These are phyloP conservation scores for Spathaspora jeffriesii DNA, from an alignment of 1,139 yeast genomes.

Conservation along the genomic window DNA sequence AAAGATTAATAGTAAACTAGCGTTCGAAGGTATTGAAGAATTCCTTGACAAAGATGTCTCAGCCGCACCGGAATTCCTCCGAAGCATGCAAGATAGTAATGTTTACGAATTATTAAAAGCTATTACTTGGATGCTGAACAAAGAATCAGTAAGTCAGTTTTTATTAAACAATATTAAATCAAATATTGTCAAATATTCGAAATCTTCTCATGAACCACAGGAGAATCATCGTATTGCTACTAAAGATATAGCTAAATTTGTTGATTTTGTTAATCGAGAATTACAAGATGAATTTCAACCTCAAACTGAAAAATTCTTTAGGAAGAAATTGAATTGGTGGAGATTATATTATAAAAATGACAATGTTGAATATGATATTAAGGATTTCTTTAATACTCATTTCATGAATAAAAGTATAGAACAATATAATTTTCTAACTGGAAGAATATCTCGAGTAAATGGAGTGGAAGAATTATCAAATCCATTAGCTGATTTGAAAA, in stretches of 20 bases:
- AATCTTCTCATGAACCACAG: conserved; percentile 2
- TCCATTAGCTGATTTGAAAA: conserved; percentile 35
- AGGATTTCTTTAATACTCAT: conserved; percentile 34
- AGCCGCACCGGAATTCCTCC: conserved; percentile 32
- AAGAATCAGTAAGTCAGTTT: conserved; percentile 25
- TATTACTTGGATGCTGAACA: conserved; percentile 27
- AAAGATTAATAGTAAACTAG: conserved; percentile 34
- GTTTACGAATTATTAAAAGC: conserved; percentile 35
- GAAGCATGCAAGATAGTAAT: conserved; percentile 34
- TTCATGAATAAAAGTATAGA: conserved; percentile 46
- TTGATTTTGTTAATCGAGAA: conserved; percentile 36
- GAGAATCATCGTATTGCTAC: conserved; percentile 9
- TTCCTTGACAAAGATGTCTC: conserved; percentile 31
- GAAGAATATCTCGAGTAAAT: conserved; percentile 27
- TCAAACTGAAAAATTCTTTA: conserved; percentile 28
- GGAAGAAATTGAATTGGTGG: conserved; percentile 41
- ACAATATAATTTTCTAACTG: conserved; percentile 36
- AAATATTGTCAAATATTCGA: conserved; percentile 8
- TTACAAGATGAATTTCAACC: conserved; percentile 38
- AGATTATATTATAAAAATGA: conserved; percentile 44
- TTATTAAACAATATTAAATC: conserved; percentile 21
- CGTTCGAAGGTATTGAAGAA: conserved; percentile 29
- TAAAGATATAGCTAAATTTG: conserved; percentile 28
- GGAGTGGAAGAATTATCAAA: conserved; percentile 16
- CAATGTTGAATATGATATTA: conserved; percentile 46